Evolutionary conservation across 768 basidiomycete species (phyloP).

Genomic region (Kwoniella sp.): DNA sequence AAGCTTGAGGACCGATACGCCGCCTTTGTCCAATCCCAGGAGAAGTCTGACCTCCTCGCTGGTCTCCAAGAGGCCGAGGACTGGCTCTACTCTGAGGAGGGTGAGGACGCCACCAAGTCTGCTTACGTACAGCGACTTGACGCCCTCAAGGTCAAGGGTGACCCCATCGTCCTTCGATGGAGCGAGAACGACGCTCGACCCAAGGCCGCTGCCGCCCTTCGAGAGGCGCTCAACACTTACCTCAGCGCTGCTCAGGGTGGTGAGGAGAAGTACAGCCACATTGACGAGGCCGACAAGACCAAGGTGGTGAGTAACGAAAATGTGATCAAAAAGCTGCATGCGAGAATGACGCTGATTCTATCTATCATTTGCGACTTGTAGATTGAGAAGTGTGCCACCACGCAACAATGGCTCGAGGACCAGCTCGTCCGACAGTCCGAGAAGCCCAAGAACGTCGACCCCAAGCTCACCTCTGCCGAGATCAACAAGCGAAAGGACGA

Average conservation of each 20-base stretch:
- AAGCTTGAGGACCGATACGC: conserved; percentile 90
- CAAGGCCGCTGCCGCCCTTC: conserved; percentile 69
- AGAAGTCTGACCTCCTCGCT: conserved; percentile 74
- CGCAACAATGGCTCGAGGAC: conserved; percentile 96
- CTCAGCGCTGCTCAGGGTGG: conserved; percentile 70
- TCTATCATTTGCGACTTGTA: conserved; percentile 55
- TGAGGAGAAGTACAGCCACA: conserved; percentile 87
- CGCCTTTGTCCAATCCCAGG: conserved; percentile 68
- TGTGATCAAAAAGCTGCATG: too few relatives aligned
- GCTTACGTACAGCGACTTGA: conserved; percentile 86
- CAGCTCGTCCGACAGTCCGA: conserved; percentile 82
- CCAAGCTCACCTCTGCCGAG: conserved; percentile 76
- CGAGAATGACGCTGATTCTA: not conserved
- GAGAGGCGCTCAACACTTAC: conserved; percentile 86
- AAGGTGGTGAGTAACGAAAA: conserved; percentile 53
- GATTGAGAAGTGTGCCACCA: conserved; percentile 84
- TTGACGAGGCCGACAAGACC: conserved; percentile 63
- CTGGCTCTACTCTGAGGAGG: conserved; percentile 95
- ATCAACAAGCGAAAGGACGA: conserved; percentile 91
- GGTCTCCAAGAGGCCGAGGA: conserved; percentile 81
- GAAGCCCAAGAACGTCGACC: conserved; percentile 82
- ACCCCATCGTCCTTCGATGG: conserved; percentile 80
- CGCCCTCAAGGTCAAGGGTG: conserved; percentile 77
- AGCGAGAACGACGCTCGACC: conserved; percentile 81
- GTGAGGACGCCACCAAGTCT: conserved; percentile 93